Percentiles rank a stretch among this genome's conserved stretches.
Evolutionary conservation across 495 filamentous ascomycete species (phyloP).

Genomic region (Xylaria grammica): DNA sequence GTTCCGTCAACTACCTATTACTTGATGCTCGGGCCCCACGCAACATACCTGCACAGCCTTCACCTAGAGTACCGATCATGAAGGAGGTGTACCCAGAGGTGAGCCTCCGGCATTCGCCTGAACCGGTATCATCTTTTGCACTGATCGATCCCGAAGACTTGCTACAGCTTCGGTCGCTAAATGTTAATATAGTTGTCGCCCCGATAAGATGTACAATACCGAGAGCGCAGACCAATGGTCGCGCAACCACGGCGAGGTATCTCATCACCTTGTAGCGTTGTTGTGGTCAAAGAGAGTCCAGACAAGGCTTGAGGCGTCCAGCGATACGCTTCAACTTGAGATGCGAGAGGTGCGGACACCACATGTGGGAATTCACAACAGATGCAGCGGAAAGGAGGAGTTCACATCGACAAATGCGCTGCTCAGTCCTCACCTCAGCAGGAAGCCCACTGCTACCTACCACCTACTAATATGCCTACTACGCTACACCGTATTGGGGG

Average conservation of each 20-base stretch:
- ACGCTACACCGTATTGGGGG: too few relatives aligned
- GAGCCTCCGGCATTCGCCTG: conserved; percentile 4
- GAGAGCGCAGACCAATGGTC: conserved; percentile 1
- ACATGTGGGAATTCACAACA: conserved; percentile 6
- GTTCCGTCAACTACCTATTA: conserved; percentile 4
- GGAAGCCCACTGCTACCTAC: too few relatives aligned
- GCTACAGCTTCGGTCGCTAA: conserved; percentile 2
- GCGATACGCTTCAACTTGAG: not conserved
- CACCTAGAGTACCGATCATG: conserved; percentile 9
- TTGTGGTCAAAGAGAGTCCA: not conserved
- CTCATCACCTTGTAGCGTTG: not conserved
- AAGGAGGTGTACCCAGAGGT: not conserved
- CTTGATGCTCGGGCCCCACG: not conserved
- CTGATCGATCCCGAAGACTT: not conserved
- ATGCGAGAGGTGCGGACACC: too few relatives aligned
- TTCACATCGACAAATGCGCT: too few relatives aligned
- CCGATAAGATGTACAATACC: not conserved
- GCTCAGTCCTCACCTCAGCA: too few relatives aligned
- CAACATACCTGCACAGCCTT: conserved; percentile 14
- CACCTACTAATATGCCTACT: too few relatives aligned
- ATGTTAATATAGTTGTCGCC: conserved; percentile 6
- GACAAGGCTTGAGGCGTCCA: not conserved
- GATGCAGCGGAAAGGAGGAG: not conserved
- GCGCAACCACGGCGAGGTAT: conserved; percentile 1
- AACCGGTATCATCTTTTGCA: conserved; percentile 1